Evolutionary conservation across 805 yeast species (phyloP).

Genomic region (Wickerhamomyces chambardii): DNA sequence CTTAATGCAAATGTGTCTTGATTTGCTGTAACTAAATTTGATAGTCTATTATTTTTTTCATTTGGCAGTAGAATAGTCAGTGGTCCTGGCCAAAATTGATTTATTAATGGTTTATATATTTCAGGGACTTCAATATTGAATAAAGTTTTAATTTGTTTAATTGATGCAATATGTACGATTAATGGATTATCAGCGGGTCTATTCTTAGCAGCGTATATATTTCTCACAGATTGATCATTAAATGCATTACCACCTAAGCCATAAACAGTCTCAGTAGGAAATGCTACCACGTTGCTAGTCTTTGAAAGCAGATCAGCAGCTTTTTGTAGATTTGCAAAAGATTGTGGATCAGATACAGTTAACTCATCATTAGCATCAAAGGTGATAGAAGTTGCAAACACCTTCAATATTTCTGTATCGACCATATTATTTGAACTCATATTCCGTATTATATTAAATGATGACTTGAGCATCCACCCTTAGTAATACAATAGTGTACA

Average conservation of each 20-base stretch:
- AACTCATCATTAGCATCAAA: conserved; percentile 21
- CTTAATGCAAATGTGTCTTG: conserved; percentile 91
- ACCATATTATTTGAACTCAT: not conserved
- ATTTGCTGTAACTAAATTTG: conserved; percentile 72
- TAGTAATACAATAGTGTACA: no score
- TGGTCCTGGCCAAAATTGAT: conserved; percentile 93
- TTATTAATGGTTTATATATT: conserved; percentile 54
- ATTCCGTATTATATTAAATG: not conserved
- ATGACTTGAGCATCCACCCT: not conserved
- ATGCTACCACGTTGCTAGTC: conserved; percentile 65
- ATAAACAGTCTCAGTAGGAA: conserved; percentile 96
- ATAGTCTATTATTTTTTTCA: conserved; percentile 35
- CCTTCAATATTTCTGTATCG: conserved; percentile 9
- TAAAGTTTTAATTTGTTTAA: conserved; percentile 56
- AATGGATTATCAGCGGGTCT: conserved; percentile 95
- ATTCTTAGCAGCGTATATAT: conserved; percentile 82
- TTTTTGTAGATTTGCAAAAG: conserved; percentile 36
- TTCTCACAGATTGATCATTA: conserved; percentile 58
- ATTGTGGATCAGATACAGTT: conserved; percentile 38
- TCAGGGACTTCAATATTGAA: conserved; percentile 54
- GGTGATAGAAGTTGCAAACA: conserved; percentile 10
- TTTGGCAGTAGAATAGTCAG: conserved; percentile 77
- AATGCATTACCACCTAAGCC: conserved; percentile 90
- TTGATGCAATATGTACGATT: conserved; percentile 80
- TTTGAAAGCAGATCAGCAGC: conserved; percentile 52